phyloP scores from a whole-genome alignment of 768 basidiomycete genomes.

The Crepidotus variabilis region DNA sequence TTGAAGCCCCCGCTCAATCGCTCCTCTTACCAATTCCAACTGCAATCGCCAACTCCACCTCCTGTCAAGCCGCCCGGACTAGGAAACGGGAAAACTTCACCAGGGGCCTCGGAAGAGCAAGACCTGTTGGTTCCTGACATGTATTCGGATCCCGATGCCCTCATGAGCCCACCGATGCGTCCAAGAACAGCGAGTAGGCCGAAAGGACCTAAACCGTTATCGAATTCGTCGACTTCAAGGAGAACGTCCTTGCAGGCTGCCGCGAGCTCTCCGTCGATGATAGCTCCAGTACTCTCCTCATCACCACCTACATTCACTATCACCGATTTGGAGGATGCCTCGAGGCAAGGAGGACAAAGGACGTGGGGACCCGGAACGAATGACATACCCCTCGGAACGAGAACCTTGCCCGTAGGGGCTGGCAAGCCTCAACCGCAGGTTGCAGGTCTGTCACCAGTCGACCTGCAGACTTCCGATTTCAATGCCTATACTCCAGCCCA shows the following conservation, averaged over 20 bases:
- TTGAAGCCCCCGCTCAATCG: no score
- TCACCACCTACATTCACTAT: neutral
- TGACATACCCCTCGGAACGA: no score
- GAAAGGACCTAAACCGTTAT: neutral
- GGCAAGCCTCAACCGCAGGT: neutral
- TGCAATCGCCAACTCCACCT: no score
- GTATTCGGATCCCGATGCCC: neutral
- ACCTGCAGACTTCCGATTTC: neutral
- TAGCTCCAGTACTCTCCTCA: neutral
- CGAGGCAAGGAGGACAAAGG: neutral
- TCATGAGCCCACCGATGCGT: neutral
- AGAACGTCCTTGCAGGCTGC: neutral
- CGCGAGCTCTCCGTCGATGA: no score
- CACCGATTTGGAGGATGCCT: neutral
- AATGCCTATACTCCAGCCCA: neutral
- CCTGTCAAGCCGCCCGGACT: no score
- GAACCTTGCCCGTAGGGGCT: neutral
- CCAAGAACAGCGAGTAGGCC: neutral
- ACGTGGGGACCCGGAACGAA: neutral
- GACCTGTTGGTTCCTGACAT: neutral
- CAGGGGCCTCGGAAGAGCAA: neutral
- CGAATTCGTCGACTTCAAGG: neutral
- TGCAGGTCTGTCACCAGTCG: neutral
- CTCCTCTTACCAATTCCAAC: no score
- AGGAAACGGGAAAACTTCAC: no score